A percentile compares a stretch with the other conserved stretches of the same genome.
Conservation (phyloP, 352 stramenopile species). For the Globisporangium solare region DNA sequence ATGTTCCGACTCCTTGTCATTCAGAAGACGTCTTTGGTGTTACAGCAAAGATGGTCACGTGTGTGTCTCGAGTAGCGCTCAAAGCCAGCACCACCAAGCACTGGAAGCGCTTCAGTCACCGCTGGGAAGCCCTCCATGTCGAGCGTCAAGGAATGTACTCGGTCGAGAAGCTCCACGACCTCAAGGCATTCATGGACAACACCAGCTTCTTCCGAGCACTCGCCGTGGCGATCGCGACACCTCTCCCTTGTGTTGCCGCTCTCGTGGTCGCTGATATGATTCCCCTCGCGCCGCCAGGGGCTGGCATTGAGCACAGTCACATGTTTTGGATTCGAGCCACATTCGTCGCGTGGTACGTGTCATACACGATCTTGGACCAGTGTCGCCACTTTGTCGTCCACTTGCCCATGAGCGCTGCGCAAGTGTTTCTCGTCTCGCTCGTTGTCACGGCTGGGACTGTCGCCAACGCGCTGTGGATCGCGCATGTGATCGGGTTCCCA, state of each 20-base stretch:
- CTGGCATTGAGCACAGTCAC: neutral
- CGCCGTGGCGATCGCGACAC: neutral
- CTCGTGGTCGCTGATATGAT: constrained; percentile 10
- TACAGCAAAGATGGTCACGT: no score
- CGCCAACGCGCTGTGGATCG: no score
- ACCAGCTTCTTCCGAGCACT: neutral
- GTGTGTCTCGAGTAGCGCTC: no score
- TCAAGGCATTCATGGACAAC: neutral
- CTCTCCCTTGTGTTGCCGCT: constrained; percentile 9
- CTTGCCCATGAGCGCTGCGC: constrained; percentile 10
- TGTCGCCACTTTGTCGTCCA: constrained; percentile 20
- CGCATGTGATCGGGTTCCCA: no score
- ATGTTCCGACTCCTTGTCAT: no score
- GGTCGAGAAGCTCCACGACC: neutral
- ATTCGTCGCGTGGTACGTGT: constrained; percentile 14
- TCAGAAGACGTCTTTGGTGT: no score
- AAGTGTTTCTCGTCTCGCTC: neutral
- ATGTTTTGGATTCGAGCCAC: neutral
- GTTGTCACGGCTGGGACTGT: no score
- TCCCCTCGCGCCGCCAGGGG: constrained; percentile 3
- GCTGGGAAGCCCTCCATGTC: neutral
- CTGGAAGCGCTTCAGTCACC: no score
- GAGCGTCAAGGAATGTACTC: neutral
- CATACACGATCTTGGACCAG: constrained; percentile 10
- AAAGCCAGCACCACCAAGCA: no score